Conservation (phyloP, 2,329 filamentous ascomycete species). For the Calonectria pteridis region DNA sequence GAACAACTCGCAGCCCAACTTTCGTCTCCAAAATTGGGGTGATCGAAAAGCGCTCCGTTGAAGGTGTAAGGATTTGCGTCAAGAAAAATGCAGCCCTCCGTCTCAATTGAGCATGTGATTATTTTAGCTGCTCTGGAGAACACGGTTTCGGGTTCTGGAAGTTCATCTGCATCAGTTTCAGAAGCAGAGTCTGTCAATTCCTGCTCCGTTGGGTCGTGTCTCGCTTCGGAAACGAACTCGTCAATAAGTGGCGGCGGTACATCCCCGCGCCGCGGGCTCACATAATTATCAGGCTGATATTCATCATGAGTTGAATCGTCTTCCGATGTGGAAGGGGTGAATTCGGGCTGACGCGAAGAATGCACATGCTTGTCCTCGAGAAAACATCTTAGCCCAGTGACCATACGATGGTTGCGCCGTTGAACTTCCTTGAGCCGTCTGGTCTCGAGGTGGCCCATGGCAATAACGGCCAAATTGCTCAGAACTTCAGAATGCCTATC, state of each 20-base stretch:
- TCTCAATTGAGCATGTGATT: conserved; percentile 55
- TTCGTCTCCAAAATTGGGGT: neutral
- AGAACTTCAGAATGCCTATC: conserved; percentile 43
- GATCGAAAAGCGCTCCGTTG: conserved; percentile 19
- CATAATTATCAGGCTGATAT: neutral
- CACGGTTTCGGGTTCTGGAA: conserved; percentile 30
- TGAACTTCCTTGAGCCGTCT: conserved; percentile 44
- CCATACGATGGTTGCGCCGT: conserved; percentile 52
- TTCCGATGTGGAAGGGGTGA: neutral
- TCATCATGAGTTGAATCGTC: neutral
- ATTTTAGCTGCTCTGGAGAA: conserved; percentile 60
- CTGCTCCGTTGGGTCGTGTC: neutral
- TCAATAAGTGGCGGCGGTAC: neutral
- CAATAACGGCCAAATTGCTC: conserved; percentile 44
- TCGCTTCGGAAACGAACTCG: neutral
- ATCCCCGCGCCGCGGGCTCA: neutral
- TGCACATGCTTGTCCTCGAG: conserved; percentile 46
- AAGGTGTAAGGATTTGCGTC: conserved; percentile 46
- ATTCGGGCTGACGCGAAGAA: neutral
- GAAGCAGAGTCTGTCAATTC: neutral
- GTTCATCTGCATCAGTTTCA: neutral
- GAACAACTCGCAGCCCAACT: neutral
- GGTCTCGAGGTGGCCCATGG: conserved; percentile 54
- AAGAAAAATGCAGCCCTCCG: conserved; percentile 52
- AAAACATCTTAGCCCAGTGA: conserved; percentile 51